A percentile compares a stretch with the other conserved stretches of the same genome.
These are phyloP conservation scores for Gossypium arboreum DNA, from an alignment of 345 rosid genomes.

Conservation along the genomic window DNA sequence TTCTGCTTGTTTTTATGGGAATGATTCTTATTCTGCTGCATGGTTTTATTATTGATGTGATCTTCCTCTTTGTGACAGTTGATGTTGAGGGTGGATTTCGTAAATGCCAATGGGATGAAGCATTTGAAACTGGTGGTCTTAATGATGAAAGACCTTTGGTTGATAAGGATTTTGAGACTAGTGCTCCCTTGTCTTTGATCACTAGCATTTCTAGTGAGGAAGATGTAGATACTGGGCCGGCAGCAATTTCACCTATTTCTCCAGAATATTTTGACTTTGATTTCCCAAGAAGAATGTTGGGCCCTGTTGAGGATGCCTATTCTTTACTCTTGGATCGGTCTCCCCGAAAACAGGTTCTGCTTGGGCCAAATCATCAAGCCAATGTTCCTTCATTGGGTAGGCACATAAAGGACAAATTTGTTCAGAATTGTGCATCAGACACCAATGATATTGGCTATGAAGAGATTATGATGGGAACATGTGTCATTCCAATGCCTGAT, in stretches of 20 bases:
- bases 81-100: constrained; percentile 3
- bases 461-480: constrained; percentile 39
- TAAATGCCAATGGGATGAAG: constrained; percentile 23
- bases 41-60: not conserved
- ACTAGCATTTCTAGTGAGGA: constrained; percentile 27
- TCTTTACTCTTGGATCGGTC: constrained; percentile 23
- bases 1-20: not conserved
- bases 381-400: constrained; percentile 42
- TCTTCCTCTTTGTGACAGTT: not conserved
- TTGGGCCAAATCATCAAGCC: constrained; percentile 62
- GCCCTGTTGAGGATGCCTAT: constrained; percentile 32
- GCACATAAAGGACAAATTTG: not conserved
- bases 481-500: constrained; percentile 50
- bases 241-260: constrained; percentile 24
- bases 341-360: constrained; percentile 38
- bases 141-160: not conserved
- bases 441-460: constrained; percentile 12
- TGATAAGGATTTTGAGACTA: constrained; percentile 22
- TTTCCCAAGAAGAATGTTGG: constrained; percentile 22
- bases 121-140: constrained; percentile 4
- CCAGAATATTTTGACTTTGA: constrained; percentile 39
- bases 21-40: not conserved
- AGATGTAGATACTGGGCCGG: constrained; percentile 29
- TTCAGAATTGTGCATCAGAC: constrained; percentile 3
- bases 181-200: constrained; percentile 17